These are phyloP conservation scores for Aegilops sharonensis DNA, from an alignment of 176 grass and related monocot genomes.

Conservation along the genomic window DNA sequence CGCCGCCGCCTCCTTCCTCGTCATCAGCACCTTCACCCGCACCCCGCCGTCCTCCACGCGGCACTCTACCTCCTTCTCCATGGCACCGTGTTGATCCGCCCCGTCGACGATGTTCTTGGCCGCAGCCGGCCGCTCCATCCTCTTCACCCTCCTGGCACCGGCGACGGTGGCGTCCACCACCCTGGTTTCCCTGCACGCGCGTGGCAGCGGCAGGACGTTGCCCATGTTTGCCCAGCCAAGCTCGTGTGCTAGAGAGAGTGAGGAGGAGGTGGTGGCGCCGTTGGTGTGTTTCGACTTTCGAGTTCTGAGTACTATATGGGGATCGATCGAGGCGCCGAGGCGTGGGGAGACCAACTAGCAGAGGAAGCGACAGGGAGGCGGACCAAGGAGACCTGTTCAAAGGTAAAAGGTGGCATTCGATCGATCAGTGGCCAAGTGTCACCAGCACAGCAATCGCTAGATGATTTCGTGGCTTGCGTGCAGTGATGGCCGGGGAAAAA, in stretches of 20 bases:
- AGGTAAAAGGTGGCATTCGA: not conserved
- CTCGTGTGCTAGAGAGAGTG: too few relatives aligned
- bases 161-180: not conserved
- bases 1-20: slow-evolving; percentile 34
- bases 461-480: not conserved
- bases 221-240: slow-evolving; percentile 11
- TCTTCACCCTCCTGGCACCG: not conserved
- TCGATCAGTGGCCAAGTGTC: too few relatives aligned
- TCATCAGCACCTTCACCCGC: slow-evolving; percentile 53
- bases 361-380: too few relatives aligned
- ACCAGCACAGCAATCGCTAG: too few relatives aligned
- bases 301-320: not conserved
- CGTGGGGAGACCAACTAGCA: not conserved
- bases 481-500: not conserved
- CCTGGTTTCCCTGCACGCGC: not conserved
- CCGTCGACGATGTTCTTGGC: not conserved
- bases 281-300: not conserved
- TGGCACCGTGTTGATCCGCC: too few relatives aligned
- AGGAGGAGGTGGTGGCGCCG: not conserved
- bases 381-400: not conserved
- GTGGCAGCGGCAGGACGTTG: slow-evolving; percentile 35
- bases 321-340: not conserved
- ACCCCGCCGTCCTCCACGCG: slow-evolving; percentile 5
- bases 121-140: not conserved
- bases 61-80: not conserved